Conservation (phyloP, 2,329 filamentous ascomycete genomes). For the Colletotrichum shisoi region DNA sequence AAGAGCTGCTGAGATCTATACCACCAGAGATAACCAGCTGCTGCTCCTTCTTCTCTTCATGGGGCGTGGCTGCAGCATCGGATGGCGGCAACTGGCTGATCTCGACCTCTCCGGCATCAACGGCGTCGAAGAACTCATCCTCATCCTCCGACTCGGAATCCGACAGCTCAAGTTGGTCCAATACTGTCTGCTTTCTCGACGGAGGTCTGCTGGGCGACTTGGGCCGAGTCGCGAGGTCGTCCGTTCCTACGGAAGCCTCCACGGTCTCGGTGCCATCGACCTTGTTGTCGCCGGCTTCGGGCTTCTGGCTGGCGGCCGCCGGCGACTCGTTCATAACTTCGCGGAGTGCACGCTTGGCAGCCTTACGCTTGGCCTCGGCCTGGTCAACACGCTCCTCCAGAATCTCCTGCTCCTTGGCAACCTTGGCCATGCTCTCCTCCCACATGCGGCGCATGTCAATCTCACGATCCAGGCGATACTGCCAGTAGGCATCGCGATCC, state of each 20-base stretch:
- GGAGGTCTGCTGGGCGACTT: constrained; percentile 54
- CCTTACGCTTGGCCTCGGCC: constrained; percentile 86
- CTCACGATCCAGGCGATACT: constrained; percentile 91
- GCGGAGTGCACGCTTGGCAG: constrained; percentile 86
- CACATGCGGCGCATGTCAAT: constrained; percentile 92
- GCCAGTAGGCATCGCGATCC: constrained; percentile 96
- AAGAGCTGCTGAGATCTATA: constrained; percentile 77
- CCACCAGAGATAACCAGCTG: constrained; percentile 57
- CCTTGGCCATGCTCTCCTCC: constrained; percentile 98
- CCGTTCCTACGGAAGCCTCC: constrained; percentile 42
- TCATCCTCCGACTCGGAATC: constrained; percentile 85
- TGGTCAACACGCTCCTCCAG: constrained; percentile 87
- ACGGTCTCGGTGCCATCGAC: constrained; percentile 47
- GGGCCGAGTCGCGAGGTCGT: constrained; percentile 41
- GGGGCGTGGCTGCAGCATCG: constrained; percentile 36
- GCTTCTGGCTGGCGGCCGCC: constrained; percentile 45
- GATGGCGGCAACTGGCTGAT: constrained; percentile 69
- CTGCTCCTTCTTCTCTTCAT: constrained; percentile 55
- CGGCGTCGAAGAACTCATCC: constrained; percentile 91
- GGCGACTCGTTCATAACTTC: constrained; percentile 69
- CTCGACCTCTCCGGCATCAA: constrained; percentile 91
- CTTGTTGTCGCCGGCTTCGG: constrained; percentile 43
- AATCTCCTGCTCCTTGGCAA: constrained; percentile 93
- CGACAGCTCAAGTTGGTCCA: constrained; percentile 77
- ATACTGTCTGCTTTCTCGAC: constrained; percentile 67